phyloP scores from a whole-genome alignment of 2,329 filamentous ascomycete genomes.

The Colletotrichum zoysiae region DNA sequence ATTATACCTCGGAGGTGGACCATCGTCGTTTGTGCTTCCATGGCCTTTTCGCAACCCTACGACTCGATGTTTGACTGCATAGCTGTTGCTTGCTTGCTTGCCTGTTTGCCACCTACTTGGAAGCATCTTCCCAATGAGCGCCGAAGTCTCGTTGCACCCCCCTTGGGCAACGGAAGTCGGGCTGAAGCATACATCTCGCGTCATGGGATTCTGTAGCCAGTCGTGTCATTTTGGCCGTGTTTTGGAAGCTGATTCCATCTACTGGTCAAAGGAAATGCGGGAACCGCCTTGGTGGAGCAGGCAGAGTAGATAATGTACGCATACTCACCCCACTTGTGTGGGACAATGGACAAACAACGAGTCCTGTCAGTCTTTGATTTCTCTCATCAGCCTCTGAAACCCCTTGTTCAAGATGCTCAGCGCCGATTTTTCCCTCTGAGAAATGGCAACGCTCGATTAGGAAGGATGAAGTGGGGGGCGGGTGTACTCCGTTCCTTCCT shows the following conservation, averaged over 20 bases:
- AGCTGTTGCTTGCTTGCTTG: neutral
- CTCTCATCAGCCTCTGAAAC: neutral
- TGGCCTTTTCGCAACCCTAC: no score
- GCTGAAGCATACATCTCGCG: neutral
- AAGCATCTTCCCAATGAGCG: neutral
- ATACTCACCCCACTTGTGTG: no score
- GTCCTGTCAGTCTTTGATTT: neutral
- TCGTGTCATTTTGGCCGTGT: neutral
- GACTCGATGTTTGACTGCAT: neutral
- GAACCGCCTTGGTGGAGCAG: neutral
- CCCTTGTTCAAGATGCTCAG: neutral
- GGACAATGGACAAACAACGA: no score
- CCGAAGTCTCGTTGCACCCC: neutral
- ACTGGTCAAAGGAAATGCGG: neutral
- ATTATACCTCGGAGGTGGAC: no score
- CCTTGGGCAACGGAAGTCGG: rapidly evolving
- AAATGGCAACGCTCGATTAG: neutral
- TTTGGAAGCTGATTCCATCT: neutral
- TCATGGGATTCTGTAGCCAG: rapidly evolving
- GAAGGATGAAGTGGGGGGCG: neutral
- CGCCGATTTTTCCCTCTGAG: neutral
- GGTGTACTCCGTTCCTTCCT: neutral
- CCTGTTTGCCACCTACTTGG: neutral
- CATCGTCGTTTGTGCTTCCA: no score
- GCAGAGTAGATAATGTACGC: no score